A percentile compares a stretch with the other conserved stretches of the same genome.
Conservation (phyloP, 192 early-diverging fungal genomes). For the Mortierella alpina region DNA sequence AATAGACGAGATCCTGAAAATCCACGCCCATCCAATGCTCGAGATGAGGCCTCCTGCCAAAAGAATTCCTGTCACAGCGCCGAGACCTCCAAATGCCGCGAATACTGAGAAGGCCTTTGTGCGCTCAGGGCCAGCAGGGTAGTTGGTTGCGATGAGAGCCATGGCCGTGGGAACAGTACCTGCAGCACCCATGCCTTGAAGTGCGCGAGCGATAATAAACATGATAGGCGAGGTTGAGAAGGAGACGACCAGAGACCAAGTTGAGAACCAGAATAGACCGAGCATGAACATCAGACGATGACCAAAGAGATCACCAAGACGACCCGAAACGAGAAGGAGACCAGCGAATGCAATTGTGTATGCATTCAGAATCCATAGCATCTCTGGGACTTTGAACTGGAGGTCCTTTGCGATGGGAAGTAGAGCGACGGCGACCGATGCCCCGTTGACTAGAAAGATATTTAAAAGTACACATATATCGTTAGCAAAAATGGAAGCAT, state of each 20-base stretch:
- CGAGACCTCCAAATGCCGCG: conserved; percentile 42
- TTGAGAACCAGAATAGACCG: conserved; percentile 42
- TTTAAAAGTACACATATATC: too few species aligned
- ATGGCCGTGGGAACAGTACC: conserved; percentile 50
- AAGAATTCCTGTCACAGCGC: conserved; percentile 31
- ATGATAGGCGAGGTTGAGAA: conserved; percentile 39
- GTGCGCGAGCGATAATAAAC: conserved; percentile 41
- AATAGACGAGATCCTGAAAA: conserved; percentile 47
- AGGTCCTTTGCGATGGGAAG: conserved; percentile 31
- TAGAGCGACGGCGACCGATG: conserved; percentile 20
- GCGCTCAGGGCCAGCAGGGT: conserved; percentile 27
- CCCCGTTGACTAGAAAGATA: conserved; percentile 23
- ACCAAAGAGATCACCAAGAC: conserved; percentile 51
- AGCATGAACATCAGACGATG: conserved; percentile 47
- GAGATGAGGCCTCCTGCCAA: conserved; percentile 43
- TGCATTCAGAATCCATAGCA: conserved; percentile 42
- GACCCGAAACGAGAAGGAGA: conserved; percentile 39
- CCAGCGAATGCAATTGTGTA: conserved; percentile 53
- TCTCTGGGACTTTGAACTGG: conserved; percentile 11
- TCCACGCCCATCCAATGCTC: conserved; percentile 53
- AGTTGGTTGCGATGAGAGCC: conserved; percentile 38
- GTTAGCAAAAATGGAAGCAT: too few species aligned
- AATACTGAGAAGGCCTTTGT: conserved; percentile 49
- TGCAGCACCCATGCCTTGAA: conserved; percentile 52
- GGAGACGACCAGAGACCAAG: conserved; percentile 33